Conservation (phyloP, 2,329 filamentous ascomycete species). For the Ilyonectria sp. region DNA sequence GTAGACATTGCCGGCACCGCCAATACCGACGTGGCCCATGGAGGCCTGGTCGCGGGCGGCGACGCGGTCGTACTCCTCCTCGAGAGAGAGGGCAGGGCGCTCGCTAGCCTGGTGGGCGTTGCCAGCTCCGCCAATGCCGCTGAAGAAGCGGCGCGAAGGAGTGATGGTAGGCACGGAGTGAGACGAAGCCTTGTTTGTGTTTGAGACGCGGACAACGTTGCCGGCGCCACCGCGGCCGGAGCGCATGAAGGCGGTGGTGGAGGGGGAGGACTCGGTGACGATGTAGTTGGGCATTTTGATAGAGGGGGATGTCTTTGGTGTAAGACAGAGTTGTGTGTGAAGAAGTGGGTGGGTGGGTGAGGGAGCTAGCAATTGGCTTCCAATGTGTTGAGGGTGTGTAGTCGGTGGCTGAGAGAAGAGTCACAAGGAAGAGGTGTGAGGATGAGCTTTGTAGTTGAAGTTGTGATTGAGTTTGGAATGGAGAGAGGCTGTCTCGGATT, state of each 20-base stretch:
- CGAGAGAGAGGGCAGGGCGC: conserved; percentile 64
- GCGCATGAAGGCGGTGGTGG: conserved; percentile 58
- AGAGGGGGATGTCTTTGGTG: conserved; percentile 8
- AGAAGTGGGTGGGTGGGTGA: conserved; percentile 2
- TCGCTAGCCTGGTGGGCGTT: conserved; percentile 68
- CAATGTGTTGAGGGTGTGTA: neutral
- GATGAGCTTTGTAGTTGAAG: conserved; percentile 24
- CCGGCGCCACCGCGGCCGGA: conserved; percentile 70
- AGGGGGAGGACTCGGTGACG: conserved; percentile 52
- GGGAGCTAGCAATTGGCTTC: conserved; percentile 4
- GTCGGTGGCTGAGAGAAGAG: neutral
- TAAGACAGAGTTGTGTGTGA: neutral
- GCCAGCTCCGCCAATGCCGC: conserved; percentile 77
- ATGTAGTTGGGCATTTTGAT: conserved; percentile 52
- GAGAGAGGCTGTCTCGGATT: conserved; percentile 16
- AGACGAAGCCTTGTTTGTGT: conserved; percentile 55
- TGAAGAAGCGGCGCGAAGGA: conserved; percentile 69
- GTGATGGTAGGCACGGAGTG: conserved; percentile 60
- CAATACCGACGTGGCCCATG: conserved; percentile 76
- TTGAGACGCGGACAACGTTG: conserved; percentile 68
- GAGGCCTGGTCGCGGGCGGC: conserved; percentile 57
- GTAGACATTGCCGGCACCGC: conserved; percentile 77
- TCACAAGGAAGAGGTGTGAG: conserved; percentile 3
- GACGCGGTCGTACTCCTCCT: conserved; percentile 63
- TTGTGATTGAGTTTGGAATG: neutral